Percentiles rank a stretch among this genome's conserved stretches.
phyloP scores from a whole-genome alignment of 306 rosid genomes.

The Gastrolobium villosum region DNA sequence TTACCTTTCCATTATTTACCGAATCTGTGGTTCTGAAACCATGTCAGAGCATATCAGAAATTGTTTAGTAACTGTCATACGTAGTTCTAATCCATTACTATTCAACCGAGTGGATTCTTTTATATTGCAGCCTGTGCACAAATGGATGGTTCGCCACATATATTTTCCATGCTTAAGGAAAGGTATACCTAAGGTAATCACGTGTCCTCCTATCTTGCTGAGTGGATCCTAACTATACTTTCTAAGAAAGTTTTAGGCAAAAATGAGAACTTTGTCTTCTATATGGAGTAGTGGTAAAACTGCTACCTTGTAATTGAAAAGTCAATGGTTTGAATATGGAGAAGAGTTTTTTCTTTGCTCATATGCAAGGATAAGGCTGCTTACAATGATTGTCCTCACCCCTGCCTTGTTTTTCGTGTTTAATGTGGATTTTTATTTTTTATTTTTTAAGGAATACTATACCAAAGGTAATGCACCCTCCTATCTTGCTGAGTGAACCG shows the following conservation, averaged over 20 bases:
- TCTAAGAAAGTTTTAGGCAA: slow-evolving; percentile 20
- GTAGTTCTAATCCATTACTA: slow-evolving; percentile 29
- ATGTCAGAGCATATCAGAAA: slow-evolving; percentile 13
- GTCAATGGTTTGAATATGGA: too few species aligned
- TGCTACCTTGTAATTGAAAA: too few species aligned
- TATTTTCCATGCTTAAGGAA: slow-evolving; percentile 84
- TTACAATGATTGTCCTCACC: too few species aligned
- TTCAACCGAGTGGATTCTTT: slow-evolving; percentile 45
- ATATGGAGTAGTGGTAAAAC: background rate
- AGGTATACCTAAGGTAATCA: slow-evolving; percentile 84
- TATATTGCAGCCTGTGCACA: slow-evolving; percentile 89
- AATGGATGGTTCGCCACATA: slow-evolving; percentile 97
- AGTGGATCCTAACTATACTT: slow-evolving; percentile 30
- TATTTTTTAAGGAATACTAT: too few species aligned
- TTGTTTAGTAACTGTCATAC: slow-evolving; percentile 11
- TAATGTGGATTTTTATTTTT: too few species aligned
- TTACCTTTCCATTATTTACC: background rate
- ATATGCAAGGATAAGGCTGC: too few species aligned
- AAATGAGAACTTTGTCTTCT: slow-evolving; percentile 29
- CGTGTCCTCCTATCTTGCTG: slow-evolving; percentile 15
- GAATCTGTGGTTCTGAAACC: slow-evolving; percentile 34
- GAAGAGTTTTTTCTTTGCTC: too few species aligned
- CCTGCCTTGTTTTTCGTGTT: too few species aligned
- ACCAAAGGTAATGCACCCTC: background rate
- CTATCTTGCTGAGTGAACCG: slow-evolving; percentile 10